Percentiles rank a stretch among this genome's conserved stretches.
Conservation (phyloP, 306 rosid species). For the Vigna angularis region DNA sequence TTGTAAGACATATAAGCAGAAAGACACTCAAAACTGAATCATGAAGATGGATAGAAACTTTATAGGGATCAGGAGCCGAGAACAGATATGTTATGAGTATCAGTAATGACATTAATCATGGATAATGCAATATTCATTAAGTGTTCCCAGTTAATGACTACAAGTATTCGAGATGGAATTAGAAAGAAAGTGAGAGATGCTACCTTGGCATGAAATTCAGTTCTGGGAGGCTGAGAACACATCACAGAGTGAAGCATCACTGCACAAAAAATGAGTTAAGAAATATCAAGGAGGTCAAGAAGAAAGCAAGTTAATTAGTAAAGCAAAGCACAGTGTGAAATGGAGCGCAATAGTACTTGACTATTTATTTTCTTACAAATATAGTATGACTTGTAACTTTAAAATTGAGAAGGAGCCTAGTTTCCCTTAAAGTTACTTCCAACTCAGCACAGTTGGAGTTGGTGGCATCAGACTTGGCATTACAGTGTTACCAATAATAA, state of each 20-base stretch:
- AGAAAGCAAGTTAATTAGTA: conserved; percentile 32
- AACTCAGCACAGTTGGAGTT: conserved; percentile 33
- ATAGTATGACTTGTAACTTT: conserved; percentile 14
- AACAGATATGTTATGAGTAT: conserved; percentile 16
- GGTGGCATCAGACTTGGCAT: conserved; percentile 32
- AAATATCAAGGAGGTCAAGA: conserved; percentile 33
- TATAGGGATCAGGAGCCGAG: conserved; percentile 6
- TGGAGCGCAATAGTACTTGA: conserved; percentile 33
- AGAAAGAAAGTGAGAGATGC: conserved; percentile 30
- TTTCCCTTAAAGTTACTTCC: conserved; percentile 33
- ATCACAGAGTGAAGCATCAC: conserved; percentile 44
- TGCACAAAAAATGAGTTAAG: conserved; percentile 22
- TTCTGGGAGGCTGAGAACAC: conserved; percentile 32
- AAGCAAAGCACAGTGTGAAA: conserved; percentile 38
- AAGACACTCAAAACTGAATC: background rate
- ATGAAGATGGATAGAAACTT: conserved; percentile 5
- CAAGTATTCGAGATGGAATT: conserved; percentile 17
- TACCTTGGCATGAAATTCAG: conserved; percentile 48
- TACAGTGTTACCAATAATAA: conserved; percentile 14
- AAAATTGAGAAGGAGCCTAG: conserved; percentile 19
- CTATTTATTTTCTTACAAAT: background rate
- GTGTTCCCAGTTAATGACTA: conserved; percentile 30
- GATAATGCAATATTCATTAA: conserved; percentile 13
- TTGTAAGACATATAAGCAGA: background rate
- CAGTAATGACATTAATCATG: conserved; percentile 15